Evolutionary conservation across 2,329 filamentous ascomycete genomes (phyloP).

Genomic region (Fusarium sp.): DNA sequence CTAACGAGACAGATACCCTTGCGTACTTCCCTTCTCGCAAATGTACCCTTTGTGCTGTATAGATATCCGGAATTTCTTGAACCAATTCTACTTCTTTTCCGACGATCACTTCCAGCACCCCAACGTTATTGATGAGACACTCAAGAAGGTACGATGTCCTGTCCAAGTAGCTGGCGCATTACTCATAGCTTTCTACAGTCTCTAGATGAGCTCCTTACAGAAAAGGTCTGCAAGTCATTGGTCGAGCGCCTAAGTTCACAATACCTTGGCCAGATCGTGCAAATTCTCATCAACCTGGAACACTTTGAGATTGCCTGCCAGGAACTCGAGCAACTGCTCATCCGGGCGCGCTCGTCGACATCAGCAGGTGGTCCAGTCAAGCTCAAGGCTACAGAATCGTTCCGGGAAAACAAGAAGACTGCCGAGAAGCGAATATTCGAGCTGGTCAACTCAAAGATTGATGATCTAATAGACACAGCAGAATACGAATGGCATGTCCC

Average conservation of each 20-base stretch:
- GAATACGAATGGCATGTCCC: conserved; percentile 86
- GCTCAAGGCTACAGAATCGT: conserved; percentile 84
- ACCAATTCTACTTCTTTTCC: conserved; percentile 97
- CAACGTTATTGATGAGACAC: conserved; percentile 87
- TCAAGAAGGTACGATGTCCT: conserved; percentile 69
- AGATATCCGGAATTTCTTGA: conserved; percentile 95
- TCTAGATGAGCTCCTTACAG: conserved; percentile 91
- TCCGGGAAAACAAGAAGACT: conserved; percentile 89
- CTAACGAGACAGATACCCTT: conserved; percentile 74
- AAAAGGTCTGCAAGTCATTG: conserved; percentile 89
- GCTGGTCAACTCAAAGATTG: conserved; percentile 97
- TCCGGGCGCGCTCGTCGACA: conserved; percentile 82
- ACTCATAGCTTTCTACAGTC: conserved; percentile 63
- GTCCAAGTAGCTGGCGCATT: no score
- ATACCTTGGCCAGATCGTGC: conserved; percentile 96
- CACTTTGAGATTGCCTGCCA: conserved; percentile 95
- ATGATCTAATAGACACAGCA: conserved; percentile 94
- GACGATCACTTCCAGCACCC: conserved; percentile 96
- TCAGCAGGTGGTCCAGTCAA: conserved; percentile 82
- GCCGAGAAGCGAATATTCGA: conserved; percentile 98
- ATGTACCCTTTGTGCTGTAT: conserved; percentile 99
- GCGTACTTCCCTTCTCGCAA: conserved; percentile 95
- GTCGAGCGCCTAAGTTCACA: conserved; percentile 90
- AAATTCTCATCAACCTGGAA: conserved; percentile 96
- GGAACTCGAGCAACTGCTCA: conserved; percentile 86